Base-by-base conservation (phyloP, 805 yeast species). In the Kockiozyma suomiensis region DNA sequence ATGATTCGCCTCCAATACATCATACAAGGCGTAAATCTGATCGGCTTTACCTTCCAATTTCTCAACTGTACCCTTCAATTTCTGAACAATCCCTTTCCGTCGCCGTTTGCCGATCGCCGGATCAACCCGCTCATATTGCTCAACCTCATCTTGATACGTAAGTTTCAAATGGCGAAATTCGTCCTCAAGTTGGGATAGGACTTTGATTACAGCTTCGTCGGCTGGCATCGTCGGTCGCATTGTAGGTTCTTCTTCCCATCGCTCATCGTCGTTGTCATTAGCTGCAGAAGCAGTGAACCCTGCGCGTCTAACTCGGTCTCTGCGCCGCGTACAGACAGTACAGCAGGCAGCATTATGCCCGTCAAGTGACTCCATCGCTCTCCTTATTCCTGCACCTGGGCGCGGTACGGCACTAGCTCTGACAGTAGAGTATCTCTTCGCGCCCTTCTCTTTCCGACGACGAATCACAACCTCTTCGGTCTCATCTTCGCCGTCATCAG, bases 11-110 rank as follows among this genome's bases (percentile, higher is more conserved):
- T 62, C 62, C n/a, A 61, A 30, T 10, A 63, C 62, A 35, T 66
- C 69, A 28, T 66, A 57, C 30, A 66, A 48, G 13, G 69, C 61
- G 43, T 66, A 66, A 6, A 66, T 66, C 43, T 66, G 69, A 32
- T 66, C 69, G 2, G 68, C 63, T 45, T 66, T 66, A 37, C 10
- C 45, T 37, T 66, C 69, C 21, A 66, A 46, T 15, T 37, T 58
- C 30, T 59, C 66, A 4, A 64, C 50, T 5, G 56, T 40, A 23
- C 38, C 50, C 40, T 47, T 58, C 41, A 66, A 15, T 21, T 49
- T 37, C 7, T 6, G 26, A 23, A 56, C 66, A 6, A 66, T 3
- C 13, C 50, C 46, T 54, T 63, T 64, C 23, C 69, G 56, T 47
- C 37, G 37, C 10, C 61, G 59, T 52, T 59, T 65, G 41, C 62